These are phyloP conservation scores for Plasmodiophora brassicae DNA, from an alignment of 208 protist species.

Conservation along the genomic window DNA sequence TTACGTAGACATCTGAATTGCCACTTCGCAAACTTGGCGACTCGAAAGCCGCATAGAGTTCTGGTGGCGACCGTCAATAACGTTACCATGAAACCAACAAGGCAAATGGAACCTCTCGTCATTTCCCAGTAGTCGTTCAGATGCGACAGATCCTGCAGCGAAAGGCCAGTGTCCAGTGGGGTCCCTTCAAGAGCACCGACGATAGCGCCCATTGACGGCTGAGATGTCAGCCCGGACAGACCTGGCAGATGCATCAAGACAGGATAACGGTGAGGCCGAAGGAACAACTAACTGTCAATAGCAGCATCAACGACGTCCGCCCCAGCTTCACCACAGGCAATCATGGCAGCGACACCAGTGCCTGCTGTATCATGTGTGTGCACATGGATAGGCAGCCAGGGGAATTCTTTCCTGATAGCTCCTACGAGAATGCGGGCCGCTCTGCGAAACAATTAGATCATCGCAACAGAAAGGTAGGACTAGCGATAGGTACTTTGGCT, in stretches of 20 bases:
- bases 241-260: too few relatives aligned
- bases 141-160: background rate
- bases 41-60: conserved; percentile 53
- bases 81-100: background rate
- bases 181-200: conserved; percentile 53
- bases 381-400: conserved; percentile 76
- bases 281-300: conserved; percentile 66
- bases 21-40: background rate
- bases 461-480: background rate
- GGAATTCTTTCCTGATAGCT: conserved; percentile 61
- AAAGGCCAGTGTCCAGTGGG: conserved; percentile 34
- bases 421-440: conserved; percentile 52
- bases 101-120: background rate
- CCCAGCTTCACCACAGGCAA: conserved; percentile 65
- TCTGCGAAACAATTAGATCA: background rate
- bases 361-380: conserved; percentile 82
- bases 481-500: conserved; percentile 57
- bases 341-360: conserved; percentile 69
- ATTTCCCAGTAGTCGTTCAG: conserved; percentile 49
- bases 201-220: conserved; percentile 73
- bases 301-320: conserved; percentile 74
- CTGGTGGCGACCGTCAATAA: background rate
- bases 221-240: conserved; percentile 72
- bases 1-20: conserved; percentile 24
- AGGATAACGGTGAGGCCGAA: too few relatives aligned